phyloP scores from a whole-genome alignment of 331 rosid genomes.

The Arachis monticola region DNA sequence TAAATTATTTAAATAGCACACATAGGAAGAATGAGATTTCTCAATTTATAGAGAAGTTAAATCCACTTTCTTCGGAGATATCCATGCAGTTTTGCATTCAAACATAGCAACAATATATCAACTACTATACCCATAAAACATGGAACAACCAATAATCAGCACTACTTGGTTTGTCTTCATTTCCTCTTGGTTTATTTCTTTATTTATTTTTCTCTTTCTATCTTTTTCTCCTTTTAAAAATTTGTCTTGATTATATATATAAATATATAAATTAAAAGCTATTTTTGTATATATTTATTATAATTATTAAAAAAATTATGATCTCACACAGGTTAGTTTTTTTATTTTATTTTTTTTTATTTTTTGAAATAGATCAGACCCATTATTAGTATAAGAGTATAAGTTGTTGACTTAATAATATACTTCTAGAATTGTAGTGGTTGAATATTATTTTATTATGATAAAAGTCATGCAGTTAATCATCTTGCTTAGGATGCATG shows the following conservation, averaged over 20 bases:
- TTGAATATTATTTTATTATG: not conserved
- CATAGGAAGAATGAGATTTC: conserved; percentile 56
- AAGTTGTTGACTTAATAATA: conserved; percentile 27
- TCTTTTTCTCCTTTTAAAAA: too few species aligned
- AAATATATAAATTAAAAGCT: too few species aligned
- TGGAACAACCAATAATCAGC: not conserved
- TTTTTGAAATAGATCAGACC: not conserved
- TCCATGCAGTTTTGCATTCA: not conserved
- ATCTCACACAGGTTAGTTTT: not conserved
- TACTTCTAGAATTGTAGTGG: conserved; percentile 2
- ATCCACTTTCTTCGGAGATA: not conserved
- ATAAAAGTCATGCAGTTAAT: conserved; percentile 20
- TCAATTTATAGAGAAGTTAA: not conserved
- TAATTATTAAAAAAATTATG: not conserved
- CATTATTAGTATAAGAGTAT: not conserved
- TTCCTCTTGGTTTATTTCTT: not conserved
- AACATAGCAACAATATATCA: not conserved
- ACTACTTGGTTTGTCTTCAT: not conserved
- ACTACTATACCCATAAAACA: not conserved
- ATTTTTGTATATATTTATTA: too few species aligned
- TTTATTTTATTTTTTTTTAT: not conserved
- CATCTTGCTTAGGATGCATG: conserved; percentile 5
- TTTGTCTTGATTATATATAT: too few species aligned
- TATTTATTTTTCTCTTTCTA: not conserved
- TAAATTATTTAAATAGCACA: conserved; percentile 53